Percentiles rank a stretch among this genome's conserved stretches.
phyloP scores from a whole-genome alignment of 2,329 filamentous ascomycete species.

The Trichoderma aggressivum region DNA sequence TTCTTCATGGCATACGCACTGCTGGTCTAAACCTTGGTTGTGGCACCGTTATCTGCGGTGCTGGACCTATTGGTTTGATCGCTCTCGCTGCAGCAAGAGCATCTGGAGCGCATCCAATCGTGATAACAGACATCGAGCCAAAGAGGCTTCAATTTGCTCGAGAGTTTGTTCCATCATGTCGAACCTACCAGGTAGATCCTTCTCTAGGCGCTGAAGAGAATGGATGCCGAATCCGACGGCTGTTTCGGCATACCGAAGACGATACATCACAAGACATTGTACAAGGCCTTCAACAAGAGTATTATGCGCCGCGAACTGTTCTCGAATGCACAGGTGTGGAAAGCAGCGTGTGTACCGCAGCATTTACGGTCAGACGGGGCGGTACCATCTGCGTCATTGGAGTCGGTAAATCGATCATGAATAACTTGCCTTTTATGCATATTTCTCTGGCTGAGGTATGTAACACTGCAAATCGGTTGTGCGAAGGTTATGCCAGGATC shows the following conservation, averaged over 20 bases:
- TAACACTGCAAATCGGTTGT: neutral
- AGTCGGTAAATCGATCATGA: constrained; percentile 10
- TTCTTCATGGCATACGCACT: constrained; percentile 5
- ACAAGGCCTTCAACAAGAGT: neutral
- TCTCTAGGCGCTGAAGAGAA: neutral
- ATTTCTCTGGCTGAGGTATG: constrained; percentile 8
- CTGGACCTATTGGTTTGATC: neutral
- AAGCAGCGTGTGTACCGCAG: constrained; percentile 3
- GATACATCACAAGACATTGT: neutral
- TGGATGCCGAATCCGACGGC: neutral
- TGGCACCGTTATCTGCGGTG: neutral
- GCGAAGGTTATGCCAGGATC: too few species aligned
- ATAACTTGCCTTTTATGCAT: constrained; percentile 10
- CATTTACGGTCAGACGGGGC: constrained; percentile 5
- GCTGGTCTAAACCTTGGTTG: neutral
- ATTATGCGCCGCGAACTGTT: neutral
- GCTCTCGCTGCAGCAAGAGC: constrained; percentile 2
- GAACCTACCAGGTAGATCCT: constrained; percentile 2
- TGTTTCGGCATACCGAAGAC: neutral
- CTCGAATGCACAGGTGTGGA: constrained; percentile 4
- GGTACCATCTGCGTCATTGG: constrained; percentile 4
- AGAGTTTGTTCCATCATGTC: constrained; percentile 2
- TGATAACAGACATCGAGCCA: constrained; percentile 4
- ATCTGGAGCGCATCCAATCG: constrained; percentile 2
- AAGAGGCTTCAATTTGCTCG: neutral